Base-by-base conservation (phyloP, 1,284 basidiomycete species). In the Lignosus rhinocerotis region DNA sequence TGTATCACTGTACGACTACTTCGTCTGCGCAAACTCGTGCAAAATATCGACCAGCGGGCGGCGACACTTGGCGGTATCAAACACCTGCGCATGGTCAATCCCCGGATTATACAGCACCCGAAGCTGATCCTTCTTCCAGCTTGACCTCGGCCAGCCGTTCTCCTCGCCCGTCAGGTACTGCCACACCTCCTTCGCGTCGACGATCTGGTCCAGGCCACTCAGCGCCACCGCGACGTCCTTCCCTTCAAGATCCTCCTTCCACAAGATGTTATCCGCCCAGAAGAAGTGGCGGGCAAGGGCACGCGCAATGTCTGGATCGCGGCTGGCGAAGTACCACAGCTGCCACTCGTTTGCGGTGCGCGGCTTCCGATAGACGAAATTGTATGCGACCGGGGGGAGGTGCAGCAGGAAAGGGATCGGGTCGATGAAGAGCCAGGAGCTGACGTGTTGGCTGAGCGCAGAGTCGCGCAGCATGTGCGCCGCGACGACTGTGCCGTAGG, bases 361-460 rank as follows among this genome's bases (percentile, higher is more conserved):
- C 1, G 87, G 85, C 0, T 63, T 14, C 12, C 86, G 80, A 70
- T 88, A 87, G 39, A 88, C 73, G 61, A 88, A 88, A 69, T 87
- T 88, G 70, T 79, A 80, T 16, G 85, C 84, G 41, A 87, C 80
- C 11, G 79, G 64, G 0, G 85, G 83, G 33, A 82, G 77, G 71
- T 87, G 84, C 8, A 88, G 76, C 0, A 88, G 73, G 62, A 88
- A 79, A 0, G 85, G 83, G 45, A 88, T 84, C 2, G 85, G 87
- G 69, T 88, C 85, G 45, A 87, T 71, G 51, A 88, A 73, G 32
- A 86, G 69, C 32, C 74, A 69, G 8, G 78, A 75, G 0, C 75
- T 66, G 53, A 87, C 73, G 33, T 72, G 73, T 1, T 66, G 10
- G 7, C 69, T 55, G 39, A 76, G 56, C 25, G 42, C n/a, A 6